phyloP scores from a whole-genome alignment of 2,329 filamentous ascomycete genomes.

The Harringtonia lauricola region DNA sequence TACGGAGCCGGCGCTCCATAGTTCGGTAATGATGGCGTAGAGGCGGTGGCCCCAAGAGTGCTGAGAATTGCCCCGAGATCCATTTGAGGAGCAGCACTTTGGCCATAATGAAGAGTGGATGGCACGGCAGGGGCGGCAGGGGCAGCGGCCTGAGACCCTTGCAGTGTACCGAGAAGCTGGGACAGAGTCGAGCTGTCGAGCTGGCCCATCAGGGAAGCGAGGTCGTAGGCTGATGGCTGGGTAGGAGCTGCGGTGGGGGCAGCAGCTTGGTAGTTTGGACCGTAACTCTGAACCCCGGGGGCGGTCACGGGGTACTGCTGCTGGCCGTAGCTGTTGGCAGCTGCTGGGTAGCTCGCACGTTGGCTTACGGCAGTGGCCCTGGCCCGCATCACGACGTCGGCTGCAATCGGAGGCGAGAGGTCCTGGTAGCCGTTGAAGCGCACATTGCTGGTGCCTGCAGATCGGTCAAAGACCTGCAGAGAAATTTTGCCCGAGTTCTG shows the following conservation, averaged over 20 bases:
- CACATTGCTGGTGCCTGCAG: slow-evolving; percentile 60
- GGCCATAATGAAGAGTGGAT: background rate
- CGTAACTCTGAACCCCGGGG: background rate
- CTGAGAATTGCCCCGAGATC: slow-evolving; percentile 37
- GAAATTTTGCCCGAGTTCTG: slow-evolving; percentile 65
- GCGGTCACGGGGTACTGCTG: slow-evolving; percentile 1
- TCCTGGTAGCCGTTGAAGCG: slow-evolving; percentile 82
- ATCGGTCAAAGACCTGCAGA: slow-evolving; percentile 77
- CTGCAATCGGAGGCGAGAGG: slow-evolving; percentile 66
- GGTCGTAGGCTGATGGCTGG: slow-evolving; percentile 6
- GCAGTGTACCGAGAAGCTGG: slow-evolving; percentile 21
- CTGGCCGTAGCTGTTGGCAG: slow-evolving; percentile 9
- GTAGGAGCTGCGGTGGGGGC: slow-evolving; percentile 6
- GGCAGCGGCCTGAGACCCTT: background rate
- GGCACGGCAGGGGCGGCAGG: background rate
- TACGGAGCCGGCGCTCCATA: slow-evolving; percentile 1
- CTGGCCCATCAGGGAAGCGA: slow-evolving; percentile 15
- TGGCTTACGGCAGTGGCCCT: slow-evolving; percentile 30
- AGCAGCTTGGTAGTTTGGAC: background rate
- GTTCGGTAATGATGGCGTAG: slow-evolving; percentile 4
- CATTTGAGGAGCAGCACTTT: slow-evolving; percentile 16
- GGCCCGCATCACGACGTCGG: slow-evolving; percentile 66
- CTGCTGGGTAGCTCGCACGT: slow-evolving; percentile 14
- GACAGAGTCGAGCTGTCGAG: slow-evolving; percentile 22
- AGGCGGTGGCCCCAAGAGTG: slow-evolving; percentile 21